Conservation (phyloP, 441 rosid species). For the Euphorbia corollata region DNA sequence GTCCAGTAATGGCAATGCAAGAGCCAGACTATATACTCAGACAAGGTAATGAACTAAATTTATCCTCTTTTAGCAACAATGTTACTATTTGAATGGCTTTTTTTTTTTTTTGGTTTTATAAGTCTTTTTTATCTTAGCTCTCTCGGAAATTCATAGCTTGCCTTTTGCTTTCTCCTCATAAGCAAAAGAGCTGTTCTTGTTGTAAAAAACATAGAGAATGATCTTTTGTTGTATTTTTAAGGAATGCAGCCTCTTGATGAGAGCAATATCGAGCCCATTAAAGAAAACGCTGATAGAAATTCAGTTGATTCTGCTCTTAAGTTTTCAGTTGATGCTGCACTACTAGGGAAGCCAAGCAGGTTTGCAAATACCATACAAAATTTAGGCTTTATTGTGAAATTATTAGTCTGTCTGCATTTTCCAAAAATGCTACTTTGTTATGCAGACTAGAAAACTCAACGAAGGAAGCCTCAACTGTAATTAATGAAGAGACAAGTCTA, state of each 20-base stretch:
- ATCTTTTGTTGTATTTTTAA: constrained; percentile 34
- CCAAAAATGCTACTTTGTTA: constrained; percentile 30
- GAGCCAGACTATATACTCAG: constrained; percentile 20
- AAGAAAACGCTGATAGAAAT: constrained; percentile 25
- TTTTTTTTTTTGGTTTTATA: background rate
- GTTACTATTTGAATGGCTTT: background rate
- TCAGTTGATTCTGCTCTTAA: constrained; percentile 28
- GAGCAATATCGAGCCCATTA: constrained; percentile 20
- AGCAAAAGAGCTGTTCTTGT: constrained; percentile 4
- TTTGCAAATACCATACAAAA: constrained; percentile 23
- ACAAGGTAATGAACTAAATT: constrained; percentile 31
- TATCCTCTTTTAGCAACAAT: constrained; percentile 7
- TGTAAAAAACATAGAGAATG: constrained; percentile 16
- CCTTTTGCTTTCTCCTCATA: background rate
- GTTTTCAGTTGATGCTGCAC: constrained; percentile 32
- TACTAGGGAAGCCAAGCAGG: constrained; percentile 72
- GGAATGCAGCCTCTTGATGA: constrained; percentile 48
- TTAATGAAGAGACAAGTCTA: constrained; percentile 23
- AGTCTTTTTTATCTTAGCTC: background rate
- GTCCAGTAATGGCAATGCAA: constrained; percentile 19
- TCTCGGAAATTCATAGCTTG: background rate
- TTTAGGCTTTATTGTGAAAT: constrained; percentile 15
- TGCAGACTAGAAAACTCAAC: constrained; percentile 49
- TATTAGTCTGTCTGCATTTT: background rate
- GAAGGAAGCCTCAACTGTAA: constrained; percentile 29